Evolutionary conservation across 2,329 filamentous ascomycete species (phyloP).

Genomic region (Exophiala alcalophila): DNA sequence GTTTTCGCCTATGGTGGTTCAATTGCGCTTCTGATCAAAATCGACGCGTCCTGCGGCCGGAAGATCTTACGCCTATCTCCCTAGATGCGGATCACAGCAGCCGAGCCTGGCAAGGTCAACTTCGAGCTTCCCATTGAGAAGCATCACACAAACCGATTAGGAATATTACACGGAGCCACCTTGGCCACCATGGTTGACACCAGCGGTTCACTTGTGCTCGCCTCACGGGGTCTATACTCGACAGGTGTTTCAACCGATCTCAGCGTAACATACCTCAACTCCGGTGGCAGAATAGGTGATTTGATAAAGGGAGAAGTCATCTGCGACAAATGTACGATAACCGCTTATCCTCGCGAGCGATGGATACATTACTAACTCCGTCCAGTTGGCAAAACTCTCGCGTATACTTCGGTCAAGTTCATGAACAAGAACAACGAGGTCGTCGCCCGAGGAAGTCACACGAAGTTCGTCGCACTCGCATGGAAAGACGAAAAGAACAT

Average conservation of each 20-base stretch:
- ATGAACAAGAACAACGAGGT: slow-evolving; percentile 57
- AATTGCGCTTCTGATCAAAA: too few species aligned
- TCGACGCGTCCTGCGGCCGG: too few species aligned
- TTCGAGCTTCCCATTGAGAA: slow-evolving; percentile 65
- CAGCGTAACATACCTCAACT: slow-evolving; percentile 63
- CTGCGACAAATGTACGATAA: slow-evolving; percentile 60
- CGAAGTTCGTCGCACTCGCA: slow-evolving; percentile 60
- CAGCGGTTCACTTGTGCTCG: slow-evolving; percentile 64
- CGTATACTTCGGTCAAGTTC: slow-evolving; percentile 62
- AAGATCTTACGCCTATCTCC: slow-evolving; percentile 6
- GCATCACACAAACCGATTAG: slow-evolving; percentile 64
- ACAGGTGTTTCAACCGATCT: slow-evolving; percentile 67
- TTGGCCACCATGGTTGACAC: slow-evolving; percentile 66
- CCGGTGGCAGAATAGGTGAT: slow-evolving; percentile 63
- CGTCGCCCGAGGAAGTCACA: slow-evolving; percentile 65
- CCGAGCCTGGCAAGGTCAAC: slow-evolving; percentile 59
- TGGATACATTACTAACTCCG: slow-evolving; percentile 1
- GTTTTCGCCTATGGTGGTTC: too few species aligned
- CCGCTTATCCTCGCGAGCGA: background rate
- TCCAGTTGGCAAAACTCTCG: slow-evolving; percentile 62
- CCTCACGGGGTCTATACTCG: slow-evolving; percentile 61
- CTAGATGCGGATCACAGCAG: slow-evolving; percentile 60
- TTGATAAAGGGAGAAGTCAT: slow-evolving; percentile 58
- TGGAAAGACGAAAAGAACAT: slow-evolving; percentile 64
- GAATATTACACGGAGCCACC: slow-evolving; percentile 65